Conservation (phyloP, 371 early-diverging fungal genomes). For the Mucor racemosus region DNA sequence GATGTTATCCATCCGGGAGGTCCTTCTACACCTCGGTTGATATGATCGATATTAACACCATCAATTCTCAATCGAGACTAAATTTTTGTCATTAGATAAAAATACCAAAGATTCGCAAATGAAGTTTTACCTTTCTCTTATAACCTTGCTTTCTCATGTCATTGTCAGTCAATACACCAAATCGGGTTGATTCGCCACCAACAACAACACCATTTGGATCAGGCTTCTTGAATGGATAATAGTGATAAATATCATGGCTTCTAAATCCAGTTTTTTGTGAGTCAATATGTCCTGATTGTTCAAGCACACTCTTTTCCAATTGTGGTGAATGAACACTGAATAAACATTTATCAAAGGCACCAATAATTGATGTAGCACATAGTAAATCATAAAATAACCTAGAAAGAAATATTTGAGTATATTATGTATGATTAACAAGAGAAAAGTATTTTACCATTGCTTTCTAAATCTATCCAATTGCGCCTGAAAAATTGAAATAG, state of each 20-base stretch:
- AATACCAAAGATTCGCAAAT: neutral
- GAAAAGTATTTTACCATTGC: slow-evolving; percentile 67
- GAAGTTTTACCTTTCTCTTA: slow-evolving; percentile 43
- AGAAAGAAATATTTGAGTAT: neutral
- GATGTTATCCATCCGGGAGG: slow-evolving; percentile 95
- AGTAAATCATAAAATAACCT: slow-evolving; percentile 87
- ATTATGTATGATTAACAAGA: neutral
- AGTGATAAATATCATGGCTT: slow-evolving; percentile 48
- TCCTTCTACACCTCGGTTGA: slow-evolving; percentile 85
- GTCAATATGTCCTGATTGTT: slow-evolving; percentile 53
- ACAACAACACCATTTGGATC: slow-evolving; percentile 55
- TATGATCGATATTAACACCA: slow-evolving; percentile 89
- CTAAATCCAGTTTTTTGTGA: slow-evolving; percentile 32
- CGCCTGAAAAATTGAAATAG: slow-evolving; percentile 85
- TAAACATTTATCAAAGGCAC: slow-evolving; percentile 92
- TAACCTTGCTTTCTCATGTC: slow-evolving; percentile 55
- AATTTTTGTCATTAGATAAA: neutral
- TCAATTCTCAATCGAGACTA: slow-evolving; percentile 89
- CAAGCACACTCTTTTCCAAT: slow-evolving; percentile 56
- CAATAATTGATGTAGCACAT: slow-evolving; percentile 89
- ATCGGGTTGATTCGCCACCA: slow-evolving; percentile 47
- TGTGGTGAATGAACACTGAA: slow-evolving; percentile 92
- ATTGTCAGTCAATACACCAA: slow-evolving; percentile 52
- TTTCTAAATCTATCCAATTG: slow-evolving; percentile 81
- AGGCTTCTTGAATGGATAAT: slow-evolving; percentile 47